Base-by-base conservation (phyloP, 108 stramenopile genomes). In the Schizochytrium sp. region DNA sequence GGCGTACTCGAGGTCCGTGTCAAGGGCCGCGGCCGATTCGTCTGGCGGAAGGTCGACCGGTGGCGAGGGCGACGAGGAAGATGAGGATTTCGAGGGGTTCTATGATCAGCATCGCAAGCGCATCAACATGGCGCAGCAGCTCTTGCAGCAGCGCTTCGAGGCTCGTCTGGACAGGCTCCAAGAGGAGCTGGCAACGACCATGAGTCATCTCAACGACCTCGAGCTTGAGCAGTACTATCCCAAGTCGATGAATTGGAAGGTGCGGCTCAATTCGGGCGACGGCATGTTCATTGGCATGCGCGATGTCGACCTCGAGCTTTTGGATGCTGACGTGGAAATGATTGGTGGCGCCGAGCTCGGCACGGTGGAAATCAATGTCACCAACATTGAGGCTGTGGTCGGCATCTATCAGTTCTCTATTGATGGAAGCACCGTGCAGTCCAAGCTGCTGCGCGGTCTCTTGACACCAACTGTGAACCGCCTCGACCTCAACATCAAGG, bases 131-230 rank as follows among this genome's bases (percentile, higher is more conserved):
- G 76, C 76, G 10, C 45, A 83, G n/a, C 76, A 83, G 76, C 45
- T 83, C 51, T 83, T 83, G 76, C 76, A 83, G 76, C 76, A 83
- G 51, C 45, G 51, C 51, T 83, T 53, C 51, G 76, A 83, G 76
- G 51, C 48, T 6, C 76, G 76, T 21, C 76, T 83, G 23, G 76
- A 23, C 2, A 0, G 51, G 6, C 76, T 83, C 2, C 76, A 83
- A 23, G 76, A 83, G 48, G 76, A 83, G 51, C 76, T 83, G 19
- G 76, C 76, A 12, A 83, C 76, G 16, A 83, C 76, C 43, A 45
- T 83, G 10, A 45, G 76, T 12, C 76, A 83, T 23, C 76, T 83
- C n/a, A 83, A 83, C 51, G 76, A 83, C n/a, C 76, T 83, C 6
- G 76, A 83, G 76, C 51, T 83, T 3, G 76, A 83, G 51, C 76